Evolutionary conservation across 2,329 filamentous ascomycete species (phyloP), one percentile per base, ranked within the genome.

Genomic region (Penicillium sp.): DNA sequence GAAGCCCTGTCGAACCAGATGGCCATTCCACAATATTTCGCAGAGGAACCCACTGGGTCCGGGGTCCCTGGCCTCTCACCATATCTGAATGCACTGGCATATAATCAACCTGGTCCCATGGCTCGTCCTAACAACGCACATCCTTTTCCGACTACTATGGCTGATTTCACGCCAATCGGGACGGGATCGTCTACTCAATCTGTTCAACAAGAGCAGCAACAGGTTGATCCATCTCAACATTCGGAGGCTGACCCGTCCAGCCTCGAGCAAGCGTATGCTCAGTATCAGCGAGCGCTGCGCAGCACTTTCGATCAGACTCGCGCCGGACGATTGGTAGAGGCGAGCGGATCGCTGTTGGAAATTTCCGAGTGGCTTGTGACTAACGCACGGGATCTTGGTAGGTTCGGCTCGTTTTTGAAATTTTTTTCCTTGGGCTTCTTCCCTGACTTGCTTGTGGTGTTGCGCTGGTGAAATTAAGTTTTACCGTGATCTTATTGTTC

Each of bases 21-120:
- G 77, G 84, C 86, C 64, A 84, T 89, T 74, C 84, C 89, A 81
- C 89, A 90, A 73, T 97, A 95, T 82, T 93, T 92, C 79, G 80
- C 85, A 70, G 84, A 83, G 78, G 89, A 91, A 74, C 83, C 88
- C 74, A 82, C 86, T 70, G 88, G 84, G 73, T 82, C 88, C 62
- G 84, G 84, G 69, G 81, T 89, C 35, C 79, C 78, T 76, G 82
- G 79, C 75, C 87, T 72, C 76, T 85, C 77, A 75, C 84, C 79
- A 82, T 91, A 82, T 75, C 76, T 93, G 85, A 83, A 89, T 84
- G 79, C 88, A 77, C 80, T 76, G 74, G 72, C 80, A 81, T 82
- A 85, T 86, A 81, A 85, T 85, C 78, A 90, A 65, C 84, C 88
- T 66, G 85, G 86, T 60, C 85, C 88, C 68, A 81, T 81, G 70